These are phyloP conservation scores for Lactarius sanguifluus DNA, from an alignment of 768 basidiomycete genomes.

Conservation along the genomic window DNA sequence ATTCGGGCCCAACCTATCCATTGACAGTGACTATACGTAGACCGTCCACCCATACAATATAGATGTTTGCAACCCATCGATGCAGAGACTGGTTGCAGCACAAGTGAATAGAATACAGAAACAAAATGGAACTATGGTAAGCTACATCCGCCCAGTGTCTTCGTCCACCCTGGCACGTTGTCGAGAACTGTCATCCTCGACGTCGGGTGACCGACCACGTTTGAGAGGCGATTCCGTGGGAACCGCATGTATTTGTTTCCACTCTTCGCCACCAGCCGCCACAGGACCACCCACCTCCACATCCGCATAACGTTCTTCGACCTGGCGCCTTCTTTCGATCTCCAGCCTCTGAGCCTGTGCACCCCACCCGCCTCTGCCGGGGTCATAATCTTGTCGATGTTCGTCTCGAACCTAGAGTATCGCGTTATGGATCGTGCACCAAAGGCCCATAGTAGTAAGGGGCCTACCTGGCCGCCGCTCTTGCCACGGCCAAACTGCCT, in stretches of 20 bases:
- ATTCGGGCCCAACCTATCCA: slow-evolving; percentile 52
- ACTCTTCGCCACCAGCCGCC: slow-evolving; percentile 82
- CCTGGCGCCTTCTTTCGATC: slow-evolving; percentile 72
- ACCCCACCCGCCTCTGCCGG: slow-evolving; percentile 94
- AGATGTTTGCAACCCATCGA: slow-evolving; percentile 1
- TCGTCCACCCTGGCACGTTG: slow-evolving; percentile 61
- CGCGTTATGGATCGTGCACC: slow-evolving; percentile 1
- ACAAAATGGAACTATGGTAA: slow-evolving; percentile 20
- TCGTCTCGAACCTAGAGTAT: slow-evolving; percentile 74
- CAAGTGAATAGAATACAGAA: slow-evolving; percentile 26
- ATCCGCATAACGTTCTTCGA: slow-evolving; percentile 85
- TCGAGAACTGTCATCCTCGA: slow-evolving; percentile 62
- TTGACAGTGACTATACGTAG: slow-evolving; percentile 38
- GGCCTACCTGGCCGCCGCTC: slow-evolving; percentile 83
- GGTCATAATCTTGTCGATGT: slow-evolving; percentile 94
- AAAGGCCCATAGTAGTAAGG: not conserved
- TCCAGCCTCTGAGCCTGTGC: slow-evolving; percentile 77
- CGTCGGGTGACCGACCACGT: slow-evolving; percentile 74
- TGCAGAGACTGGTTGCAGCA: not conserved
- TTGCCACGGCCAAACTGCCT: slow-evolving; percentile 97
- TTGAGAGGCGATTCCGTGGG: slow-evolving; percentile 50
- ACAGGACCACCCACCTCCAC: slow-evolving; percentile 76
- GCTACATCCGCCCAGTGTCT: slow-evolving; percentile 71
- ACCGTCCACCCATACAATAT: not conserved
- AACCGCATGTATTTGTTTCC: slow-evolving; percentile 64